Conservation (phyloP, 768 basidiomycete species). For the Boletus sp. region DNA sequence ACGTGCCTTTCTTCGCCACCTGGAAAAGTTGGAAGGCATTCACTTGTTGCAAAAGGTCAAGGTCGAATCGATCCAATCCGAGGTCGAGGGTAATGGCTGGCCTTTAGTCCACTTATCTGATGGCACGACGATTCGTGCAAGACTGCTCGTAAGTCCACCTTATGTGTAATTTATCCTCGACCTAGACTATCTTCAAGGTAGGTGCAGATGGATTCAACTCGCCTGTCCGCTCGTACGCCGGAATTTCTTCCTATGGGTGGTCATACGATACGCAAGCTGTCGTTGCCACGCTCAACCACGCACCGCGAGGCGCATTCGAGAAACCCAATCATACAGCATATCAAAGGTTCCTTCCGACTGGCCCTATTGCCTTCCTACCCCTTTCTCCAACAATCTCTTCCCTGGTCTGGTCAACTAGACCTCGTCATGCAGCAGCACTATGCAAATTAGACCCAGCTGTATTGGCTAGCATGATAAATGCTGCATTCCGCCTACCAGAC, state of each 20-base stretch:
- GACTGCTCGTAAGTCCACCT: constrained; percentile 61
- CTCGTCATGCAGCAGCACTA: constrained; percentile 69
- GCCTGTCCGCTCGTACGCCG: constrained; percentile 83
- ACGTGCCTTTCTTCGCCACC: constrained; percentile 68
- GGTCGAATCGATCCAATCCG: constrained; percentile 65
- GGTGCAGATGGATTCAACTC: constrained; percentile 97
- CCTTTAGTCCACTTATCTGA: constrained; percentile 75
- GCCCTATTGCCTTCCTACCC: constrained; percentile 94
- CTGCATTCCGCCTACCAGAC: constrained; percentile 83
- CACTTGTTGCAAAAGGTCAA: constrained; percentile 69
- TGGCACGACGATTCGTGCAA: constrained; percentile 60
- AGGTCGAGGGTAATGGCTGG: constrained; percentile 61
- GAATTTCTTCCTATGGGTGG: constrained; percentile 89
- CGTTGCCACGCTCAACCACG: constrained; percentile 83
- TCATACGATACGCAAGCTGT: constrained; percentile 86
- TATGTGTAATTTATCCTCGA: background rate
- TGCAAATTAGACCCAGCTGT: constrained; percentile 62
- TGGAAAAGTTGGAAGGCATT: constrained; percentile 52
- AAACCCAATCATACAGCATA: constrained; percentile 78
- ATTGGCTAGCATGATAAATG: constrained; percentile 78
- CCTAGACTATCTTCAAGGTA: constrained; percentile 46
- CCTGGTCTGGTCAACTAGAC: constrained; percentile 92
- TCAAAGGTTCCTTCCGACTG: constrained; percentile 93
- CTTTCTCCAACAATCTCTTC: constrained; percentile 77
- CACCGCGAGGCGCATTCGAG: constrained; percentile 60